These are phyloP conservation scores for Neonectria ditissima DNA, from an alignment of 2,329 filamentous ascomycete genomes.

Conservation along the genomic window DNA sequence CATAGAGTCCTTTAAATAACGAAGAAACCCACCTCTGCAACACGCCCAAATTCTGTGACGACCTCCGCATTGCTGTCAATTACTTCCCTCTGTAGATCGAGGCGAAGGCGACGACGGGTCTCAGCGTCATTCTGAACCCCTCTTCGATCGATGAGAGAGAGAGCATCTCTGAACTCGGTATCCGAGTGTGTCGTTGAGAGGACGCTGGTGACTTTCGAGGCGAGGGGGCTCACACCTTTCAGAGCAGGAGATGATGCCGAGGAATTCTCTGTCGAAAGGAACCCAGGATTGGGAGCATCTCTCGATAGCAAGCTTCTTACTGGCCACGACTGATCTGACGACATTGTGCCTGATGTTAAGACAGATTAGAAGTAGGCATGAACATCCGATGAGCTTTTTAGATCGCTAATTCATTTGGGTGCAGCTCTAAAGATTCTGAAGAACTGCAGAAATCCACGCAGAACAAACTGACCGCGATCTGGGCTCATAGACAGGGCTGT, in stretches of 20 bases:
- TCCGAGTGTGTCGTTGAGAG: conserved; percentile 94
- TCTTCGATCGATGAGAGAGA: conserved; percentile 81
- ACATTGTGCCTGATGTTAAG: conserved; percentile 29
- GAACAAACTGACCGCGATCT: neutral
- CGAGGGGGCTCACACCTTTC: conserved; percentile 73
- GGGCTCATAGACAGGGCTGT: neutral
- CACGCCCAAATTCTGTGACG: conserved; percentile 86
- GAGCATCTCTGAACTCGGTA: conserved; percentile 87
- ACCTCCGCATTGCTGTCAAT: conserved; percentile 93
- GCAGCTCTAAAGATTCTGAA: neutral
- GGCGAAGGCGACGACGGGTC: conserved; percentile 80
- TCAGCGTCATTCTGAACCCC: conserved; percentile 80
- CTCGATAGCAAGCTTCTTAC: conserved; percentile 38
- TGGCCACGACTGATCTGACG: conserved; percentile 36
- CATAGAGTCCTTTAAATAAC: conserved; percentile 11
- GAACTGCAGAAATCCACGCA: neutral
- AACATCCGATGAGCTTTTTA: conserved; percentile 7
- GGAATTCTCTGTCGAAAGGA: conserved; percentile 83
- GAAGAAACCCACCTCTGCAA: conserved; percentile 78
- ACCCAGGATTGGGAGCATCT: conserved; percentile 55
- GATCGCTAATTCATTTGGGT: conserved; percentile 26
- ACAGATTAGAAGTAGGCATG: conserved; percentile 1
- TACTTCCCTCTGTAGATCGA: conserved; percentile 91
- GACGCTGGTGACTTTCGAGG: conserved; percentile 84
- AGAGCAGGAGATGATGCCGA: conserved; percentile 76